Conservation (phyloP, 768 basidiomycete species). For the Russula dissimulans region DNA sequence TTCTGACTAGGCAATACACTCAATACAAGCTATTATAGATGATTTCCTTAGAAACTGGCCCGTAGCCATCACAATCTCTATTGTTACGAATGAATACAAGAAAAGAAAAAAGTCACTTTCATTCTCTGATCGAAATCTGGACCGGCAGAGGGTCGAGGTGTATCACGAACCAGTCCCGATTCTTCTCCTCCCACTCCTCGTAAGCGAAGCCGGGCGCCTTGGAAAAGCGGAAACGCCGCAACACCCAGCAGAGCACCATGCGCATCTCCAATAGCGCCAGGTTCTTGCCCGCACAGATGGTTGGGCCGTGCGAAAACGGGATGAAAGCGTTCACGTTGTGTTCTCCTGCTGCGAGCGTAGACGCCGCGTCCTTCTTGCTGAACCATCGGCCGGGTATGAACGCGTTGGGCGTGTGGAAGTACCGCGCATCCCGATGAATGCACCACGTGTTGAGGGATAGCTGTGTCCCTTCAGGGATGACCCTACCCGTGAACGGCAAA, state of each 20-base stretch:
- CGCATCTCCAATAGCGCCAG: constrained; percentile 36
- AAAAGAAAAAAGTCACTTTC: not conserved
- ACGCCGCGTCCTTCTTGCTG: not conserved
- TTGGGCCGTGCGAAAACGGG: constrained; percentile 37
- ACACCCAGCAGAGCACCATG: constrained; percentile 29
- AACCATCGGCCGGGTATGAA: constrained; percentile 15
- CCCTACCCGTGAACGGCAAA: not conserved
- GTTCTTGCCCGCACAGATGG: constrained; percentile 35
- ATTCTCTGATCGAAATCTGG: not conserved
- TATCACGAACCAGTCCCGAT: constrained; percentile 10
- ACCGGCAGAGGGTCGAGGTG: constrained; percentile 1
- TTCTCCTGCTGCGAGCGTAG: constrained; percentile 4
- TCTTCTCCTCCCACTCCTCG: constrained; percentile 3
- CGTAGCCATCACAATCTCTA: too few species aligned
- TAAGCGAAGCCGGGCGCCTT: not conserved
- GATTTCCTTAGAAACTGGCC: too few species aligned
- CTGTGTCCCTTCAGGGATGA: constrained; percentile 13
- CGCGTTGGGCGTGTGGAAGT: constrained; percentile 5
- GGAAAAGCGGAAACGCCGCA: constrained; percentile 29
- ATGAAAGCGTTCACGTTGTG: constrained; percentile 30
- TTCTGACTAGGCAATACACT: too few species aligned
- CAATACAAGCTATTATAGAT: too few species aligned
- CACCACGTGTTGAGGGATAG: constrained; percentile 10
- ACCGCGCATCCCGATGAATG: constrained; percentile 11
- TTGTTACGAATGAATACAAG: too few species aligned